These are phyloP conservation scores for Tylopilus sp. DNA, from an alignment of 1,284 basidiomycete genomes.

Conservation along the genomic window DNA sequence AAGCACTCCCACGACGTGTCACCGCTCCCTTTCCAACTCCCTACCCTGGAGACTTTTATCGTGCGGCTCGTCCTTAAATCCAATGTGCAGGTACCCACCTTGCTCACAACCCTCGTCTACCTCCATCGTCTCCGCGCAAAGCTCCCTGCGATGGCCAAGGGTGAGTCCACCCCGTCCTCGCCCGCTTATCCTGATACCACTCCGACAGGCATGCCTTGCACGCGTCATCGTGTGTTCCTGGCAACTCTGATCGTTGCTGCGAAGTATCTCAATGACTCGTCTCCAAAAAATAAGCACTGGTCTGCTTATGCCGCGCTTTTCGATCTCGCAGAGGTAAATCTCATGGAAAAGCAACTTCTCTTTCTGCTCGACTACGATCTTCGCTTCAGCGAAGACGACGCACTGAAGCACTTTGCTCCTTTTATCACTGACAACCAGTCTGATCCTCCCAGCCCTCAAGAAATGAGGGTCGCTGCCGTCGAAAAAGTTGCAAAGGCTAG, in stretches of 20 bases:
- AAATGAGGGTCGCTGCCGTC: conserved; percentile 52
- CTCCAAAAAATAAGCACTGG: conserved; percentile 96
- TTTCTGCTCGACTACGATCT: conserved; percentile 88
- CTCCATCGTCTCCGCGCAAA: conserved; percentile 82
- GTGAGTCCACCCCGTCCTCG: conserved; percentile 38
- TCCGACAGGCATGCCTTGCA: conserved; percentile 77
- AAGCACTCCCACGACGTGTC: conserved; percentile 34
- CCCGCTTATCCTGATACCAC: conserved; percentile 10
- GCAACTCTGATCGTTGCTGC: conserved; percentile 94
- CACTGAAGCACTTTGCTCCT: conserved; percentile 56
- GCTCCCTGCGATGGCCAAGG: conserved; percentile 84
- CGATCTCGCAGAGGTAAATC: conserved; percentile 76
- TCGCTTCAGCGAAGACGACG: conserved; percentile 78
- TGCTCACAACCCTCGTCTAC: conserved; percentile 91
- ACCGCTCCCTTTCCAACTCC: conserved; percentile 45
- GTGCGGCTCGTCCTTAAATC: conserved; percentile 78
- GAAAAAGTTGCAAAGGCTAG: conserved; percentile 55
- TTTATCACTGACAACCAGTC: conserved; percentile 44
- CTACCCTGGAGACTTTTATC: conserved; percentile 86
- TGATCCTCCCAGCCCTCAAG: conserved; percentile 33
- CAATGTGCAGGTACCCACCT: conserved; percentile 89
- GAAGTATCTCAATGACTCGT: conserved; percentile 97
- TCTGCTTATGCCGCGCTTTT: conserved; percentile 75
- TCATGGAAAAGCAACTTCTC: conserved; percentile 95
- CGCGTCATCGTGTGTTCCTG: conserved; percentile 92